Conservation (phyloP, 2,329 filamentous ascomycete genomes). For the Dendrostoma leiphaemia region DNA sequence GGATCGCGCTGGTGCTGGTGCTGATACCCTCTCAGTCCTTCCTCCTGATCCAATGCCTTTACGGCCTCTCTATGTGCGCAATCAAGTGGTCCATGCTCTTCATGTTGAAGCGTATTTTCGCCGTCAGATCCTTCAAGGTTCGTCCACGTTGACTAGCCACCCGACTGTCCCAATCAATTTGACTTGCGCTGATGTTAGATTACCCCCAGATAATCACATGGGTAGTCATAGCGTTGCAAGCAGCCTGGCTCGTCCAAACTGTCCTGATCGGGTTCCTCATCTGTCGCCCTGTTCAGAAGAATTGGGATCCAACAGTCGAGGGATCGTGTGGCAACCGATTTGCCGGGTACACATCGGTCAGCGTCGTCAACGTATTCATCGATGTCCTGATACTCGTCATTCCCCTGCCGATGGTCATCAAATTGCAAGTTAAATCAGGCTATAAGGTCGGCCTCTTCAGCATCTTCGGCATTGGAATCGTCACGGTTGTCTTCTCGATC, state of each 20-base stretch:
- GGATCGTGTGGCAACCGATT: slow-evolving; percentile 36
- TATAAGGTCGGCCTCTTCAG: slow-evolving; percentile 28
- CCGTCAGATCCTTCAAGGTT: slow-evolving; percentile 11
- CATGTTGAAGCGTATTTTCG: slow-evolving; percentile 15
- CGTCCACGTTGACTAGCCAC: too few species aligned
- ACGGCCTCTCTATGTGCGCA: slow-evolving; percentile 12
- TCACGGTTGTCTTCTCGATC: slow-evolving; percentile 33
- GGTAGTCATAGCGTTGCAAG: slow-evolving; percentile 10
- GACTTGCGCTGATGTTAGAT: not conserved
- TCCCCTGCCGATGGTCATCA: slow-evolving; percentile 35
- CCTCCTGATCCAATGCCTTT: slow-evolving; percentile 7
- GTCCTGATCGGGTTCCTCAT: slow-evolving; percentile 22
- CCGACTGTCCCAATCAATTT: not conserved
- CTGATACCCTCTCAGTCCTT: not conserved
- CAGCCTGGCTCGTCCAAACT: slow-evolving; percentile 13
- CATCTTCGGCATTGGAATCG: slow-evolving; percentile 29
- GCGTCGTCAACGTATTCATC: slow-evolving; percentile 37
- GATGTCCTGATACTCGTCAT: slow-evolving; percentile 37
- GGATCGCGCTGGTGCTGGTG: not conserved
- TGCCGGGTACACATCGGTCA: slow-evolving; percentile 37
- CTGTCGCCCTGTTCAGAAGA: slow-evolving; percentile 25
- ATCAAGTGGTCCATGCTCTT: slow-evolving; percentile 16
- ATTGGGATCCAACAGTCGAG: slow-evolving; percentile 24
- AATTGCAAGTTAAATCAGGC: slow-evolving; percentile 30
- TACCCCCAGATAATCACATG: slow-evolving; percentile 6